Evolutionary conservation across 2,329 filamentous ascomycete genomes (phyloP).

Genomic region (Microdochium nivale): DNA sequence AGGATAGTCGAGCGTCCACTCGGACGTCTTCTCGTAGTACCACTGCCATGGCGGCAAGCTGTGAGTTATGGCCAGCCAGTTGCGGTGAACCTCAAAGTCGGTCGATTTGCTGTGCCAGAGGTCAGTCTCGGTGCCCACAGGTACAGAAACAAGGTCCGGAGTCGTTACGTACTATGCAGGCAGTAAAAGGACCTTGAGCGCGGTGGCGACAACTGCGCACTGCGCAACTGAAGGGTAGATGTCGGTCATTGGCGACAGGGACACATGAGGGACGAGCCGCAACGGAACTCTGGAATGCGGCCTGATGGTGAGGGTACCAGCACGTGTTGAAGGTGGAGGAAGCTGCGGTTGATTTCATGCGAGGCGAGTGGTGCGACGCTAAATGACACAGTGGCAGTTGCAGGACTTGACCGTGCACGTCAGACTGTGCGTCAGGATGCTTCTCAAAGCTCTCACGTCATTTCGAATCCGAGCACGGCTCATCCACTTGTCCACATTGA

Average conservation of each 20-base stretch:
- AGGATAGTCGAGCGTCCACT: conserved; percentile 99
- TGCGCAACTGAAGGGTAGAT: conserved; percentile 81
- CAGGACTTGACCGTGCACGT: too few species aligned
- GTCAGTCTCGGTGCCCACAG: conserved; percentile 1
- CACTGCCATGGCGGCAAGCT: conserved; percentile 80
- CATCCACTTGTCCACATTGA: too few species aligned
- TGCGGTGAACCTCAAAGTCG: conserved; percentile 97
- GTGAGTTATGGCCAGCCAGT: conserved; percentile 95
- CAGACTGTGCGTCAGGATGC: too few species aligned
- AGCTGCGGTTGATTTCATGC: too few species aligned
- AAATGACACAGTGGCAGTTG: too few species aligned
- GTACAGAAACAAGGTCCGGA: background rate
- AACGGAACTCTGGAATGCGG: too few species aligned
- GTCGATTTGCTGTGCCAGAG: conserved; percentile 72
- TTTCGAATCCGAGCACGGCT: too few species aligned
- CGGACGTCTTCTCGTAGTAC: conserved; percentile 96
- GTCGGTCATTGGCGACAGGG: conserved; percentile 54
- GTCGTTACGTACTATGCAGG: conserved; percentile 73
- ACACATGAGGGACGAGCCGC: background rate
- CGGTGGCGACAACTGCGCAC: conserved; percentile 76
- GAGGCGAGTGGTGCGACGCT: too few species aligned
- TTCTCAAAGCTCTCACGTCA: too few species aligned
- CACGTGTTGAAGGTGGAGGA: too few species aligned
- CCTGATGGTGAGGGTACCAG: too few species aligned
- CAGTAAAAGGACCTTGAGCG: conserved; percentile 86